These are phyloP conservation scores for Nicotiana undulata DNA, from an alignment of 257 asterid genomes.

Conservation along the genomic window DNA sequence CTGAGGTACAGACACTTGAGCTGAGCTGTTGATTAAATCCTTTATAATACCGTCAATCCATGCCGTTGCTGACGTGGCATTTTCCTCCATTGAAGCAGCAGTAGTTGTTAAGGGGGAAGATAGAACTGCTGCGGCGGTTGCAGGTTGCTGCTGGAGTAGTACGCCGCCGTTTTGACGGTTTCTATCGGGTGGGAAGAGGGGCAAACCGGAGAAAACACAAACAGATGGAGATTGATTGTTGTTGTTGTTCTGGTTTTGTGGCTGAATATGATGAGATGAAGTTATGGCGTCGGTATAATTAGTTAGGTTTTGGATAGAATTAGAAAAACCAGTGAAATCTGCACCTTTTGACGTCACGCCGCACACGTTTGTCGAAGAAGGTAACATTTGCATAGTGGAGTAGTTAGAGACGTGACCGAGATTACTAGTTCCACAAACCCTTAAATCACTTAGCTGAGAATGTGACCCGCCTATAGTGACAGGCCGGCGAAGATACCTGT, in stretches of 20 bases:
- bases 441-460: slow-evolving; percentile 5
- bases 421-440: neutral
- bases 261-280: slow-evolving; percentile 12
- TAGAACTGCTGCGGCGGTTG: neutral
- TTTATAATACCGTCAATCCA: slow-evolving; percentile 92
- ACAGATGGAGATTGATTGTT: slow-evolving; percentile 32
- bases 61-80: slow-evolving; percentile 30
- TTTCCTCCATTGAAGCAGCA: slow-evolving; percentile 40
- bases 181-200: slow-evolving; percentile 75
- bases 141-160: slow-evolving; percentile 15
- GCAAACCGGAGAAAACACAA: slow-evolving; percentile 88
- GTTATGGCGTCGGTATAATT: slow-evolving; percentile 23
- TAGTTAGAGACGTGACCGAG: slow-evolving; percentile 37
- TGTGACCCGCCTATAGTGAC: slow-evolving; percentile 7
- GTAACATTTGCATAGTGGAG: slow-evolving; percentile 50
- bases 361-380: slow-evolving; percentile 34
- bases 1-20: slow-evolving; percentile 68
- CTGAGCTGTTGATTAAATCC: slow-evolving; percentile 71
- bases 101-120: neutral
- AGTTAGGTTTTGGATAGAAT: slow-evolving; percentile 18
- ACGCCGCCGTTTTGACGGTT: slow-evolving; percentile 13
- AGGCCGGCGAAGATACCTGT: slow-evolving; percentile 49
- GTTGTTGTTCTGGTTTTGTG: neutral
- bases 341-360: slow-evolving; percentile 45
- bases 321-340: slow-evolving; percentile 22